Evolutionary conservation across 177 flowering plant species (phyloP).

Genomic region (Vitis hybrid): DNA sequence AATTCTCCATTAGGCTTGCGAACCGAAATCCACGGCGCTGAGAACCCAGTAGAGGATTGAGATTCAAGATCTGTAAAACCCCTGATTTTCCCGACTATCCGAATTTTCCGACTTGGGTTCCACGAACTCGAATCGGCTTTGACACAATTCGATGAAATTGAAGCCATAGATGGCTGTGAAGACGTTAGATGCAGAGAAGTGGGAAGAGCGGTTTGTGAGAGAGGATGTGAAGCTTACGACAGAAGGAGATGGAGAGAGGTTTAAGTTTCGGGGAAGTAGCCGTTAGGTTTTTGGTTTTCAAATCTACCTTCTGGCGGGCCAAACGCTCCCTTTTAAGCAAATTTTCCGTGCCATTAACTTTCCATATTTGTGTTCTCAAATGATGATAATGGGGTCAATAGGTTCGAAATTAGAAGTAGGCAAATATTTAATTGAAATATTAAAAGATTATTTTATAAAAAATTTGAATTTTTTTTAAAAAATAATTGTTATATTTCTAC

Average conservation of each 20-base stretch:
- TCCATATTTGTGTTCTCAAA: no score
- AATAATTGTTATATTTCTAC: no score
- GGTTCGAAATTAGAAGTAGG: no score
- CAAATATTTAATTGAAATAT: no score
- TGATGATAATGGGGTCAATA: no score
- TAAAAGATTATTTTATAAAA: no score
- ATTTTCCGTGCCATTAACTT: no score
- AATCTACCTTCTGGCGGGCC: not conserved
- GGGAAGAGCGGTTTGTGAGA: not conserved
- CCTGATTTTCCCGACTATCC: slow-evolving; percentile 54
- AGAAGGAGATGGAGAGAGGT: not conserved
- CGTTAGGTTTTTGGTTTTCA: slow-evolving; percentile 6
- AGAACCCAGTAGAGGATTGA: slow-evolving; percentile 6
- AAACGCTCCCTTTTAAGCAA: not conserved
- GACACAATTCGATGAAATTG: slow-evolving; percentile 2
- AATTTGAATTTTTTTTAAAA: no score
- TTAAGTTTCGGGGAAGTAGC: not conserved
- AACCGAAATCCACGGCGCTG: slow-evolving; percentile 40
- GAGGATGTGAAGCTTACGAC: not conserved
- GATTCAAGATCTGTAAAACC: slow-evolving; percentile 31
- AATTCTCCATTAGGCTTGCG: slow-evolving; percentile 34
- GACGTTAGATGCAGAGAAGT: not conserved
- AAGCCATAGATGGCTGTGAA: slow-evolving; percentile 20
- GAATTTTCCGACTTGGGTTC: slow-evolving; percentile 28
- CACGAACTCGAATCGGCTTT: slow-evolving; percentile 11